A percentile compares a stretch with the other conserved stretches of the same genome.
These are phyloP conservation scores for Nicotiana knightiana DNA, from an alignment of 257 asterid species.

Conservation along the genomic window DNA sequence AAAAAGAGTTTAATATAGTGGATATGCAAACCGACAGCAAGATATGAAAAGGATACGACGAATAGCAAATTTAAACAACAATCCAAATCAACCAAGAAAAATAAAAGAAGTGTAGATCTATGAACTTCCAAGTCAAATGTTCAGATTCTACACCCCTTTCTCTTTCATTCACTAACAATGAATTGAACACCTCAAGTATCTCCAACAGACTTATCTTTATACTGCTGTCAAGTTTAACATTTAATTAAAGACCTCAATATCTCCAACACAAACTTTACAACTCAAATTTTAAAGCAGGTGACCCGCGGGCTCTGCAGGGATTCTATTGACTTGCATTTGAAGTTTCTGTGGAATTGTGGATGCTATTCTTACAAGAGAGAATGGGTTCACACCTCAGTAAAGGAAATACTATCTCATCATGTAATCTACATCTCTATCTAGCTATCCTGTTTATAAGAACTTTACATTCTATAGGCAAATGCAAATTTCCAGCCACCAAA, in stretches of 20 bases:
- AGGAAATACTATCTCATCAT: neutral
- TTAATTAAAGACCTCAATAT: neutral
- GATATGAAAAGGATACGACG: neutral
- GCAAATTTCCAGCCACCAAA: neutral
- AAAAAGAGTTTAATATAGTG: neutral
- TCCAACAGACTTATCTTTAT: neutral
- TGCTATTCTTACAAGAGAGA: neutral
- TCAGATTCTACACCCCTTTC: neutral
- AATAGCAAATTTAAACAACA: neutral
- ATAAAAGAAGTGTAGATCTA: neutral
- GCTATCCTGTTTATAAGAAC: neutral
- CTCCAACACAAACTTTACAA: neutral
- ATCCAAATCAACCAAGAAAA: neutral
- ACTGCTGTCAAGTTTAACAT: neutral
- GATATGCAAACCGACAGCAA: neutral
- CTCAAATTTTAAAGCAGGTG: neutral
- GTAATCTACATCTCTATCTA: neutral
- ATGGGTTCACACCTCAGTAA: neutral
- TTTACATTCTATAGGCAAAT: neutral
- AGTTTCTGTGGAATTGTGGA: neutral
- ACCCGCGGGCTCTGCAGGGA: neutral
- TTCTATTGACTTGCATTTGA: neutral
- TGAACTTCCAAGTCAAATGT: neutral
- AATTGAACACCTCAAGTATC: conserved; percentile 1
- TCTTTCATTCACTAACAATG: neutral